Evolutionary conservation across 2,329 filamentous ascomycete species (phyloP).

Genomic region (Sphaerulina vaccinii): DNA sequence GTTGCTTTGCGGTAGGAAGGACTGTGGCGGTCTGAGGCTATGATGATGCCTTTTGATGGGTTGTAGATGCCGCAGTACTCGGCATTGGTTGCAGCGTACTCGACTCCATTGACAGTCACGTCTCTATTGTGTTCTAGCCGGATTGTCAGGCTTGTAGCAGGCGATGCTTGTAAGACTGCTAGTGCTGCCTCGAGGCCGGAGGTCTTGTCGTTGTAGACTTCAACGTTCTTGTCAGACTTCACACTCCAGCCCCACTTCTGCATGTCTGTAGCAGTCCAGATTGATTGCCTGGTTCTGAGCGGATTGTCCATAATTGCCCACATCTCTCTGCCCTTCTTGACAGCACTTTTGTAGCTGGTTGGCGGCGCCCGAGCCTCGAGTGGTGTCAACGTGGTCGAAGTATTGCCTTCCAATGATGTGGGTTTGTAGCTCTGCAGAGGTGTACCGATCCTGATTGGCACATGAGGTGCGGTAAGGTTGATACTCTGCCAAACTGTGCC

Average conservation of each 20-base stretch:
- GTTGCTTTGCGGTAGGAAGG: slow-evolving; percentile 2
- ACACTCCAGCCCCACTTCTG: slow-evolving; percentile 9
- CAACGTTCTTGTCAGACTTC: slow-evolving; percentile 6
- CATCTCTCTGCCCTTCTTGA: slow-evolving; percentile 6
- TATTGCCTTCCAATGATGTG: not conserved
- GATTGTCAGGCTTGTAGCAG: not conserved
- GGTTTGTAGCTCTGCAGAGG: not conserved
- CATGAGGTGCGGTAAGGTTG: too few relatives aligned
- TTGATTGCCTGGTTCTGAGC: not conserved
- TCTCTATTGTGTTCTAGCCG: slow-evolving; percentile 6
- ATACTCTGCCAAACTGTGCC: not conserved
- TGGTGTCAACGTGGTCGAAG: not conserved
- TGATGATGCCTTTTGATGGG: not conserved
- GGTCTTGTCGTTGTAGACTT: slow-evolving; percentile 10
- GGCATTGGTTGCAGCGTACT: slow-evolving; percentile 5
- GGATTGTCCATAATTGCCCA: slow-evolving; percentile 3
- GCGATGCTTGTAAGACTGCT: not conserved
- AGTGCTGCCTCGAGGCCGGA: slow-evolving; percentile 4
- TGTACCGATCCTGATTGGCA: not conserved
- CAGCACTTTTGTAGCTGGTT: slow-evolving; percentile 5
- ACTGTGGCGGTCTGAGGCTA: slow-evolving; percentile 9
- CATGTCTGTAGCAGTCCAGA: slow-evolving; percentile 1
- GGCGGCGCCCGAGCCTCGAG: slow-evolving; percentile 6
- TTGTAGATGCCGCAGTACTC: slow-evolving; percentile 11
- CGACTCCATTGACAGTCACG: not conserved